Evolutionary conservation across 2,329 filamentous ascomycete species (phyloP).

Genomic region (Dendrostoma leiphaemia): DNA sequence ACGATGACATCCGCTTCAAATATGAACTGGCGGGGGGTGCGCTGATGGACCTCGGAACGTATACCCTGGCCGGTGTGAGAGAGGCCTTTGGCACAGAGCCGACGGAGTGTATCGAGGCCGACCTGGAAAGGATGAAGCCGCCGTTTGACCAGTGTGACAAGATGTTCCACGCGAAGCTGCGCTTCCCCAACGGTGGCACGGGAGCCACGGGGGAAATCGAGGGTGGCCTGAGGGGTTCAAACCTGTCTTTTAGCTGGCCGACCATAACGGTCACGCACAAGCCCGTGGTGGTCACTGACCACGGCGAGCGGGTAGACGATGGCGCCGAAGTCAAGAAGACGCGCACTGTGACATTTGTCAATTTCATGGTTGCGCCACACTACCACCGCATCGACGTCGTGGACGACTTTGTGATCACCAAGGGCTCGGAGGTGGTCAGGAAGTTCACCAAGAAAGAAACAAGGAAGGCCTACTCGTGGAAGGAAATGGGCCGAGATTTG

Average conservation of each 20-base stretch:
- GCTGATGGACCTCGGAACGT: slow-evolving; percentile 40
- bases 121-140: slow-evolving; percentile 26
- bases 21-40: slow-evolving; percentile 41
- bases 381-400: slow-evolving; percentile 36
- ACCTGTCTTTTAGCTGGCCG: slow-evolving; percentile 20
- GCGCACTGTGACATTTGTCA: slow-evolving; percentile 28
- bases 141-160: slow-evolving; percentile 32
- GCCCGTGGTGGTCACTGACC: slow-evolving; percentile 24
- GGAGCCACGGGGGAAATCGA: slow-evolving; percentile 32
- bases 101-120: slow-evolving; percentile 34
- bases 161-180: slow-evolving; percentile 33
- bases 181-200: slow-evolving; percentile 37
- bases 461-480: slow-evolving; percentile 34
- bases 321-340: slow-evolving; percentile 25
- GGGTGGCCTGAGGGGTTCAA: slow-evolving; percentile 25
- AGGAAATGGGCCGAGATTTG: slow-evolving; percentile 29
- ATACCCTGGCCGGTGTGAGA: slow-evolving; percentile 36
- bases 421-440: slow-evolving; percentile 22
- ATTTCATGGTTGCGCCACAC: slow-evolving; percentile 25
- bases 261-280: slow-evolving; percentile 18
- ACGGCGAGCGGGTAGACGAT: slow-evolving; percentile 19
- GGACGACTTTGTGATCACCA: slow-evolving; percentile 32
- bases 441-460: slow-evolving; percentile 24
- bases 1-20: slow-evolving; percentile 42
- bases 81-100: slow-evolving; percentile 38